Evolutionary conservation across 495 filamentous ascomycete genomes (phyloP), one percentile per base, ranked within the genome.

Genomic region (Penicillium ucsense): DNA sequence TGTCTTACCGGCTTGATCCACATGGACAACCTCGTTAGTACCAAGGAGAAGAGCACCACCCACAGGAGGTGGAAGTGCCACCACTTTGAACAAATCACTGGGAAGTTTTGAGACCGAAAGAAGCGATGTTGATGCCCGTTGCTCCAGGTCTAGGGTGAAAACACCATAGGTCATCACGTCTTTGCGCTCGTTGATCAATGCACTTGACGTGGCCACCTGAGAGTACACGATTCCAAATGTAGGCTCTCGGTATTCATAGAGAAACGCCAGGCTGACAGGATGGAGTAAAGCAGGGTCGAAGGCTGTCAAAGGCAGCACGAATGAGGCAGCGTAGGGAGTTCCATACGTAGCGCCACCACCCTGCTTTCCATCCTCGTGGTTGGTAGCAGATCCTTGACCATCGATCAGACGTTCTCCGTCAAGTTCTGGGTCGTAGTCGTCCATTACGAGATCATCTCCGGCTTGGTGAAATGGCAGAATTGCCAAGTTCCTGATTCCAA

Each of bases 191-290:
- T 76, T 68, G 28, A 88, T 63, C 53, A 95, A 70, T 3, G 87
- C 81, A 48, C 70, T 72, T 30, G 88, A 89, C 27, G 86, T 86
- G 46, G 76, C 70, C 46, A 75, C 66, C 42, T 81, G 80, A 1
- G 88, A 84, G 46, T 88, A 94, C 38, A 98, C 67, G 52, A 98
- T 88, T 34, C 92, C 92, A 67, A 99, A 95, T 2, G 92, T 96
- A 29, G 92, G 92, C 66, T 95, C 92, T 49, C 92, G 83, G 64
- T 97, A 99, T 69, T 96, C 91, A 71, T 96, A 79, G 49, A 99
- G 75, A 65, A 99, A 99, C 35, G 86, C 82, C 56, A 99, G 76
- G 55, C 92, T 88, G 62, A 95, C 83, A 37, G 90, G 88, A 66
- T 95, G 84, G 41, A 85, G 77, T 49, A 97, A 75, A 47, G 77